A percentile compares a stretch with the other conserved stretches of the same genome.
These are phyloP conservation scores for Cladorrhinum samala DNA, from an alignment of 495 filamentous ascomycete genomes.

Conservation along the genomic window DNA sequence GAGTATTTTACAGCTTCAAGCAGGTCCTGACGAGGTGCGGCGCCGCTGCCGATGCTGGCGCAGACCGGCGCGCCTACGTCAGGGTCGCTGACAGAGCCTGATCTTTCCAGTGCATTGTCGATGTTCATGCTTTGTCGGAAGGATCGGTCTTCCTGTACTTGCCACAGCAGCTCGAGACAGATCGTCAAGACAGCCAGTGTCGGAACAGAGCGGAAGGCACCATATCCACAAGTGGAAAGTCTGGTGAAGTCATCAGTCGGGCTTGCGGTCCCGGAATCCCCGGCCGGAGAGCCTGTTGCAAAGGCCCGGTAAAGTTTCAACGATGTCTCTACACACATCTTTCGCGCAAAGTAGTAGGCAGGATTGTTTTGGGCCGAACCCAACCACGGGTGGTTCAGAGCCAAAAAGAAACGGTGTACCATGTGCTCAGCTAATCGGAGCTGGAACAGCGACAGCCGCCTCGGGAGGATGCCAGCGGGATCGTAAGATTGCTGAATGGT, in stretches of 20 bases:
- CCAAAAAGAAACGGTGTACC: constrained; percentile 51
- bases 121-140: constrained; percentile 35
- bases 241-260: constrained; percentile 35
- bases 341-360: constrained; percentile 40
- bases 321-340: constrained; percentile 39
- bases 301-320: constrained; percentile 36
- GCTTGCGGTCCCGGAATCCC: constrained; percentile 14
- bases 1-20: constrained; percentile 42
- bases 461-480: constrained; percentile 28
- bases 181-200: constrained; percentile 43
- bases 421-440: constrained; percentile 33
- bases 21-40: constrained; percentile 39
- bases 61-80: constrained; percentile 20
- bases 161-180: constrained; percentile 42
- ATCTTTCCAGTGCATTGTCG: constrained; percentile 15
- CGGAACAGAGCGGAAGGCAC: constrained; percentile 40
- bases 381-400: constrained; percentile 39
- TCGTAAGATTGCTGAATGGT: constrained; percentile 29
- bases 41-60: constrained; percentile 22
- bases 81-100: constrained; percentile 18
- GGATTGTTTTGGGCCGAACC: constrained; percentile 30
- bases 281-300: constrained; percentile 17
- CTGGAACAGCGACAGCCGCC: constrained; percentile 31
- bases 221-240: constrained; percentile 40
- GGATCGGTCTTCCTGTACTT: constrained; percentile 46